These are phyloP conservation scores for Tuber borchii DNA, from an alignment of 495 filamentous ascomycete species.

Conservation along the genomic window DNA sequence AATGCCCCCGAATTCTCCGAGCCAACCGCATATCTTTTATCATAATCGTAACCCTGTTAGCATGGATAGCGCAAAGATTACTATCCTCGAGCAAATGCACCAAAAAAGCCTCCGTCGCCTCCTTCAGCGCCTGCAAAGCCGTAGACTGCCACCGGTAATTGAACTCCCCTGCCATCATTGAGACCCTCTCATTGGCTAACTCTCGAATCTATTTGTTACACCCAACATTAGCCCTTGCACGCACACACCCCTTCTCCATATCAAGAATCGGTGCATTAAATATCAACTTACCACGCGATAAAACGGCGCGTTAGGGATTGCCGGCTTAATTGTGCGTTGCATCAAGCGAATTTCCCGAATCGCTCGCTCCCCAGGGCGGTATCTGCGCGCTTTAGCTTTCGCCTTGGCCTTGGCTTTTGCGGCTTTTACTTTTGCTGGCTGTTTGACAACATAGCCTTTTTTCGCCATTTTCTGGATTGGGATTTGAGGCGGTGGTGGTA, in stretches of 20 bases:
- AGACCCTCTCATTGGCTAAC: constrained; percentile 54
- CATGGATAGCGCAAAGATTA: constrained; percentile 88
- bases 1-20: constrained; percentile 68
- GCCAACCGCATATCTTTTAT: constrained; percentile 89
- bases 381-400: constrained; percentile 45
- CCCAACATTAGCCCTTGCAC: neutral
- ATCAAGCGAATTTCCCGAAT: constrained; percentile 63
- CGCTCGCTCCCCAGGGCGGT: constrained; percentile 60
- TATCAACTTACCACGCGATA: constrained; percentile 53
- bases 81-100: constrained; percentile 89
- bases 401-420: neutral
- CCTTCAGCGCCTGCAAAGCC: constrained; percentile 79
- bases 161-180: constrained; percentile 47
- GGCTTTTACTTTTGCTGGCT: neutral
- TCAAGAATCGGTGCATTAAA: neutral
- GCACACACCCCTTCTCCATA: too few species aligned
- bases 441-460: neutral
- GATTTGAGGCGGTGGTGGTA: neutral
- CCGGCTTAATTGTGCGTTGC: constrained; percentile 58
- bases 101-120: constrained; percentile 83
- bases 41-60: constrained; percentile 93
- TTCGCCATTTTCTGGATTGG: neutral
- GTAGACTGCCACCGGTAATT: constrained; percentile 79
- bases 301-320: constrained; percentile 61
- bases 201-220: constrained; percentile 59